Evolutionary conservation across 768 basidiomycete genomes (phyloP).

Genomic region (Macrocybe gigantea): DNA sequence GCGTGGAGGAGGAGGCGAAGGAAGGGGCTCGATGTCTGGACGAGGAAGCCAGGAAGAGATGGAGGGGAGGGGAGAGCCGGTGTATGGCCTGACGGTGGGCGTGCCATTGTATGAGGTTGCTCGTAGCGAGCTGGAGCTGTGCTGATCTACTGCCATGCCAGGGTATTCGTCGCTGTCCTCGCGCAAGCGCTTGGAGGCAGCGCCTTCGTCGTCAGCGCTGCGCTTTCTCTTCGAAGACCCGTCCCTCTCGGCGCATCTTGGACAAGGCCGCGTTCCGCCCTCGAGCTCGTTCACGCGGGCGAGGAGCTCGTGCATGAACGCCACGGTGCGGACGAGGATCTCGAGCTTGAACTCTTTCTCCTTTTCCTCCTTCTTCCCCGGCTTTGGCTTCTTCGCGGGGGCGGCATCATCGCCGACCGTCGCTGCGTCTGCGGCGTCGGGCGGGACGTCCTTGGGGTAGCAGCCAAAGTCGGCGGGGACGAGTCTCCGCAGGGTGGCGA

Average conservation of each 20-base stretch:
- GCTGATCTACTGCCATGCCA: conserved; percentile 2
- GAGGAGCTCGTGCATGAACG: conserved; percentile 69
- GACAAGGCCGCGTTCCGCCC: conserved; percentile 17
- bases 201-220: background rate
- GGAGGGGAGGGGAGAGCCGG: conserved; percentile 46
- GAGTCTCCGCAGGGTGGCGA: conserved; percentile 69
- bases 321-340: conserved; percentile 78
- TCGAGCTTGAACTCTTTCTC: conserved; percentile 93
- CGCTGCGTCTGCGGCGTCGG: conserved; percentile 30
- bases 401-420: conserved; percentile 24
- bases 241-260: conserved; percentile 14
- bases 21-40: conserved; percentile 27
- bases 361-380: conserved; percentile 47
- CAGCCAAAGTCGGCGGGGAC: conserved; percentile 44
- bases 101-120: conserved; percentile 6
- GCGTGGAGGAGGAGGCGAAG: conserved; percentile 10
- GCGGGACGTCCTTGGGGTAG: conserved; percentile 23
- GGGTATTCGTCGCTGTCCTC: conserved; percentile 12
- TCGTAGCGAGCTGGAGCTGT: background rate
- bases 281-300: conserved; percentile 41
- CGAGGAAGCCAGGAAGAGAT: conserved; percentile 64
- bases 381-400: conserved; percentile 19
- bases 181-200: background rate
- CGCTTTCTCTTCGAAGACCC: conserved; percentile 13
- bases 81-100: conserved; percentile 6